These are phyloP conservation scores for Tubosaeta sp. DNA, from an alignment of 768 basidiomycete genomes.

Conservation along the genomic window DNA sequence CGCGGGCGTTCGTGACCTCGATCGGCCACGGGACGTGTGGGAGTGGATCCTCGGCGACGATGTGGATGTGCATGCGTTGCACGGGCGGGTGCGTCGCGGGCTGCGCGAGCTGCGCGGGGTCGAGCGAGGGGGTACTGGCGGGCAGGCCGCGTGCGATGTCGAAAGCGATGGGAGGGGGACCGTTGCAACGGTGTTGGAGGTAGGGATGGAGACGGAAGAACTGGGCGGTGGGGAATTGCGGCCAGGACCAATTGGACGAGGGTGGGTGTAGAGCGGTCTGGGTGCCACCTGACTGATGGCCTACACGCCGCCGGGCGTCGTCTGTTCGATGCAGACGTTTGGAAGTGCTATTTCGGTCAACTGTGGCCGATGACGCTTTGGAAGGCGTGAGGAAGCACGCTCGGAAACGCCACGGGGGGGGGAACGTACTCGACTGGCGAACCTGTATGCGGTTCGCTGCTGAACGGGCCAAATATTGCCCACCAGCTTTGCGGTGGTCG, in stretches of 20 bases:
- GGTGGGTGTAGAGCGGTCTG: conserved; percentile 50
- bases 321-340: conserved; percentile 25
- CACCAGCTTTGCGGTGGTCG: conserved; percentile 52
- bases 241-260: conserved; percentile 41
- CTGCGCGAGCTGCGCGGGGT: conserved; percentile 41
- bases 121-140: conserved; percentile 28
- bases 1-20: conserved; percentile 41
- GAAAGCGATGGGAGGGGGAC: conserved; percentile 44
- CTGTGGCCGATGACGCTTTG: conserved; percentile 19
- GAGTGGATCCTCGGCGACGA: conserved; percentile 48
- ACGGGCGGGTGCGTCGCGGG: conserved; percentile 63
- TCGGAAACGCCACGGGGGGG: not conserved
- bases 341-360: conserved; percentile 33
- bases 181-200: conserved; percentile 42
- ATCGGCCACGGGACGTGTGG: conserved; percentile 54
- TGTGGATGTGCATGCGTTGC: conserved; percentile 52
- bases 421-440: conserved; percentile 42
- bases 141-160: conserved; percentile 36
- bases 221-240: conserved; percentile 38
- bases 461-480: conserved; percentile 52
- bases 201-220: conserved; percentile 56
- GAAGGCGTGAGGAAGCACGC: conserved; percentile 8
- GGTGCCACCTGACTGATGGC: conserved; percentile 46
- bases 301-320: conserved; percentile 31
- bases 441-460: conserved; percentile 36